A percentile compares a stretch with the other conserved stretches of the same genome.
Conservation (phyloP, 306 rosid genomes). For the Glycine latifolia region DNA sequence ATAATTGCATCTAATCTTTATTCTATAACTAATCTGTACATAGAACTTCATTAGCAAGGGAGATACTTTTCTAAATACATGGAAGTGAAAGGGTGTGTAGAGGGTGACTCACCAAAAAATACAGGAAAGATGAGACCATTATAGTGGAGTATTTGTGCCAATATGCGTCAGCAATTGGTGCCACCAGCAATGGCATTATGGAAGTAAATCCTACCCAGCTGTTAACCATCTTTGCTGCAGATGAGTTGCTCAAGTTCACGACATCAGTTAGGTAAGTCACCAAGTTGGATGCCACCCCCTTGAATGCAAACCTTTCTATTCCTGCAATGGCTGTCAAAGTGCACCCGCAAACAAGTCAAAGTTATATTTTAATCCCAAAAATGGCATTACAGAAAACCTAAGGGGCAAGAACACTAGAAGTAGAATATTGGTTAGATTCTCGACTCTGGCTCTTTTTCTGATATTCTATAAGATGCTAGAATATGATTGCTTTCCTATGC, state of each 20-base stretch:
- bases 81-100: background rate
- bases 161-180: constrained; percentile 86
- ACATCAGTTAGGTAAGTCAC: constrained; percentile 88
- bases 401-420: background rate
- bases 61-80: background rate
- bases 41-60: background rate
- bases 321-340: constrained; percentile 74
- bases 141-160: constrained; percentile 82
- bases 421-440: constrained; percentile 26
- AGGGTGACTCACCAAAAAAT: constrained; percentile 69
- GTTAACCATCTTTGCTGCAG: constrained; percentile 90
- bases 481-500: constrained; percentile 4
- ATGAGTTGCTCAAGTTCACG: constrained; percentile 78
- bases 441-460: background rate
- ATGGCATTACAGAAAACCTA: background rate
- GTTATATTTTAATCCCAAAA: background rate
- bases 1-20: background rate
- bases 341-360: constrained; percentile 19
- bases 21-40: background rate
- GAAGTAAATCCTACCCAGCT: constrained; percentile 90
- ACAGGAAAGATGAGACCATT: constrained; percentile 69
- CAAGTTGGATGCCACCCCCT: constrained; percentile 89
- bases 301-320: constrained; percentile 92
- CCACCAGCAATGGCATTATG: constrained; percentile 85
- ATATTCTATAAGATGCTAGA: background rate